These are phyloP conservation scores for Trametes hirsuta DNA, from an alignment of 1,284 basidiomycete species.

Conservation along the genomic window DNA sequence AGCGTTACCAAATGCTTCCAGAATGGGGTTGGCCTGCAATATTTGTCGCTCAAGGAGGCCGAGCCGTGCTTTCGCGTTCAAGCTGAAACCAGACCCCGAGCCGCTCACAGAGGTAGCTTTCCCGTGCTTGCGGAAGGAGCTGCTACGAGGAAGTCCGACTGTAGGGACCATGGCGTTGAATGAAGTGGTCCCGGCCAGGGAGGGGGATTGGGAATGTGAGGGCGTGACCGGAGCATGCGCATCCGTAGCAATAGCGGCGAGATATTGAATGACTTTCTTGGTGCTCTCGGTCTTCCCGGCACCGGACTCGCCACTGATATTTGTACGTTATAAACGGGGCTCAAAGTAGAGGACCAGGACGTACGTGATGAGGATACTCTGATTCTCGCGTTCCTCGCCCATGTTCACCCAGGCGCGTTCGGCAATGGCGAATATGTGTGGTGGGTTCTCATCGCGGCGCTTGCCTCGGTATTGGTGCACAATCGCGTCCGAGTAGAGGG, in stretches of 20 bases:
- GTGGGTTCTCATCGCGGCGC: conserved; percentile 93
- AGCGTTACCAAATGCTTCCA: conserved; percentile 99
- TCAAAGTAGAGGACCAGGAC: conserved; percentile 38
- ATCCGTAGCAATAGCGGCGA: conserved; percentile 95
- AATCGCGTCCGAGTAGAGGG: conserved; percentile 93
- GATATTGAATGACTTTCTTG: conserved; percentile 99
- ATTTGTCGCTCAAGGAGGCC: conserved; percentile 97
- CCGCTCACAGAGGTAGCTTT: conserved; percentile 42
- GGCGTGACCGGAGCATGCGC: conserved; percentile 59
- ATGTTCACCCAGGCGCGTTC: conserved; percentile 99
- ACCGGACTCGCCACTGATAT: conserved; percentile 90
- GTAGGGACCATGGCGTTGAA: conserved; percentile 55
- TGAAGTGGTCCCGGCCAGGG: conserved; percentile 46
- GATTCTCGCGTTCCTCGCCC: conserved; percentile 96
- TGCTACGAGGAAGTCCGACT: conserved; percentile 60
- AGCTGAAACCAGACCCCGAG: conserved; percentile 41
- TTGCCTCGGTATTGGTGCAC: conserved; percentile 93
- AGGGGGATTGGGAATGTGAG: conserved; percentile 64
- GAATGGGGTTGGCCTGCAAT: conserved; percentile 95
- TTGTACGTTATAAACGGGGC: not conserved
- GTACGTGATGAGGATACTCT: conserved; percentile 97
- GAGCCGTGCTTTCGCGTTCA: conserved; percentile 68
- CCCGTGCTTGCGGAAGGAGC: conserved; percentile 48
- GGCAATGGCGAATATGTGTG: conserved; percentile 97
- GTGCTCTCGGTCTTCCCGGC: conserved; percentile 99